Conservation (phyloP, 2,329 filamentous ascomycete genomes). For the Lachnellula occidentalis region DNA sequence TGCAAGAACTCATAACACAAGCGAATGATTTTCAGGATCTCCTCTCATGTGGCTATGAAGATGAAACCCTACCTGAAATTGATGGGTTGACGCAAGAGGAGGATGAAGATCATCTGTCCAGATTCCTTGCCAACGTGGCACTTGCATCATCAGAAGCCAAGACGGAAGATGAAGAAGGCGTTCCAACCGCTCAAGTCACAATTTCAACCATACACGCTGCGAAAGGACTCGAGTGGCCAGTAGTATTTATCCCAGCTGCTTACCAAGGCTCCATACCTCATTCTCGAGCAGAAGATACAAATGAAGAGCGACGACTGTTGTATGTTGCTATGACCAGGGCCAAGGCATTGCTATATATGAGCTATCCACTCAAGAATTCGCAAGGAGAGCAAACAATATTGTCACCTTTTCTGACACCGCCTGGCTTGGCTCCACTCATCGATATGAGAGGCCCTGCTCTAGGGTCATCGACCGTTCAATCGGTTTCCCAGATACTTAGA, state of each 20-base stretch:
- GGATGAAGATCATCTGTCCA: conserved; percentile 59
- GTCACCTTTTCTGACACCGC: conserved; percentile 64
- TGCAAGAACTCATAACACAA: conserved; percentile 79
- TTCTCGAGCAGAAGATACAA: conserved; percentile 73
- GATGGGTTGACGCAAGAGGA: conserved; percentile 65
- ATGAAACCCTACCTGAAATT: conserved; percentile 59
- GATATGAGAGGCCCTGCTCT: conserved; percentile 65
- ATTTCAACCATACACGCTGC: conserved; percentile 95
- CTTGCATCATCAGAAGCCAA: conserved; percentile 77
- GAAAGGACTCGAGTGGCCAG: conserved; percentile 93
- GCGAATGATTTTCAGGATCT: conserved; percentile 60
- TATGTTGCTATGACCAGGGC: conserved; percentile 98
- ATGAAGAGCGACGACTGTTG: conserved; percentile 81
- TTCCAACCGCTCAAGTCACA: conserved; percentile 63
- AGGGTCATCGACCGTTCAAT: conserved; percentile 53
- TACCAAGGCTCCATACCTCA: conserved; percentile 91
- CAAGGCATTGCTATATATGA: conserved; percentile 79
- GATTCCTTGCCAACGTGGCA: conserved; percentile 84
- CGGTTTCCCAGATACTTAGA: conserved; percentile 70
- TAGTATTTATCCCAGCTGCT: conserved; percentile 86
- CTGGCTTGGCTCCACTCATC: conserved; percentile 46
- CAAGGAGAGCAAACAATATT: conserved; percentile 57
- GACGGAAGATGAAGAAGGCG: conserved; percentile 52
- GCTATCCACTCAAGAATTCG: conserved; percentile 66
- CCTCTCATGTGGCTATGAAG: conserved; percentile 33